Conservation (phyloP, 768 basidiomycete genomes). For the Crassisporium funariophilum region DNA sequence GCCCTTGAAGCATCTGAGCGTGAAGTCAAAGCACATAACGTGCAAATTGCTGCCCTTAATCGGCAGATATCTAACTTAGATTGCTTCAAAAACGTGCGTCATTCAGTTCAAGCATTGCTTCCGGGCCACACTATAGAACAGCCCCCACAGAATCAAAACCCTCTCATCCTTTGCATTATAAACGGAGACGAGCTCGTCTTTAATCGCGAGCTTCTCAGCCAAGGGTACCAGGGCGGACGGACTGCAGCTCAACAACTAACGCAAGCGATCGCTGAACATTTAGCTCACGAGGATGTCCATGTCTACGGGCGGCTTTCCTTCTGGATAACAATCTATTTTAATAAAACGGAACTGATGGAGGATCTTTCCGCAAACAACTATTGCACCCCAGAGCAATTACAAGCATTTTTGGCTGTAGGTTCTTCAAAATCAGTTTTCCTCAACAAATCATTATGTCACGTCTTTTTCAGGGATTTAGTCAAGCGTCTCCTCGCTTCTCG, state of each 20-base stretch:
- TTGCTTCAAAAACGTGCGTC: slow-evolving; percentile 47
- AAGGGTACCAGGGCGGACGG: slow-evolving; percentile 69
- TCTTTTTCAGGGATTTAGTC: slow-evolving; percentile 68
- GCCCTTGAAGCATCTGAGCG: slow-evolving; percentile 64
- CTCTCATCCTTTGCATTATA: slow-evolving; percentile 73
- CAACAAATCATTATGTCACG: slow-evolving; percentile 3
- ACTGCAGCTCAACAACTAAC: slow-evolving; percentile 67
- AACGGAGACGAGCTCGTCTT: slow-evolving; percentile 76
- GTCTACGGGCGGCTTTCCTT: slow-evolving; percentile 68
- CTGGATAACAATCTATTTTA: slow-evolving; percentile 75
- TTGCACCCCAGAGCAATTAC: slow-evolving; percentile 67
- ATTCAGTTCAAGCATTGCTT: neutral
- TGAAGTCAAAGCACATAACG: slow-evolving; percentile 67
- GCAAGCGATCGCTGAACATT: slow-evolving; percentile 66
- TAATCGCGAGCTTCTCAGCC: slow-evolving; percentile 53
- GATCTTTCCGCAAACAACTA: slow-evolving; percentile 51
- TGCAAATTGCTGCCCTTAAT: slow-evolving; percentile 64
- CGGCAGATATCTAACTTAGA: slow-evolving; percentile 63
- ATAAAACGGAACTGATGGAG: slow-evolving; percentile 57
- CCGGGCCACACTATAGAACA: slow-evolving; percentile 1
- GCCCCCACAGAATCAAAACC: slow-evolving; percentile 53
- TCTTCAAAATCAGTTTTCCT: slow-evolving; percentile 1
- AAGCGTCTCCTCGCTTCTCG: slow-evolving; percentile 70
- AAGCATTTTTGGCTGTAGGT: slow-evolving; percentile 61
- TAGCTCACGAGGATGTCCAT: slow-evolving; percentile 62